A percentile compares a stretch with the other conserved stretches of the same genome.
phyloP scores from a whole-genome alignment of 2,329 filamentous ascomycete species.

The Blumeria graminis region DNA sequence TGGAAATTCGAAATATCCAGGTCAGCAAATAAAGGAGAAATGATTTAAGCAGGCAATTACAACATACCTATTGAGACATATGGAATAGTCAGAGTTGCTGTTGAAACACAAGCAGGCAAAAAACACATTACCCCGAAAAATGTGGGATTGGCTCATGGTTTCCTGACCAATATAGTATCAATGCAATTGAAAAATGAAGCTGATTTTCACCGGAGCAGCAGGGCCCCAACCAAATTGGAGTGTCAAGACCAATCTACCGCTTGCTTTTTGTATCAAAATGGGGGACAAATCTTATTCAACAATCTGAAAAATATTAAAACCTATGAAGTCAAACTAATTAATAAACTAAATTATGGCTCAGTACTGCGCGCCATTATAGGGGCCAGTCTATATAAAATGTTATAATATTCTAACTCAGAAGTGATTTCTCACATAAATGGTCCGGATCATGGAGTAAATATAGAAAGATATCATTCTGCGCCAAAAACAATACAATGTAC shows the following conservation, averaged over 20 bases:
- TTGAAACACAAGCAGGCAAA: background rate
- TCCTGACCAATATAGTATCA: background rate
- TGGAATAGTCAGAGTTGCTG: background rate
- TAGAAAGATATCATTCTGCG: background rate
- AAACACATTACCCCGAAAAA: background rate
- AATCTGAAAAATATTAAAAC: background rate
- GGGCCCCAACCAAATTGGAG: background rate
- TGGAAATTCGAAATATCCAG: background rate
- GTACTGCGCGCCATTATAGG: background rate
- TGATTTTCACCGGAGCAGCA: background rate
- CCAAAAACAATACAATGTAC: background rate
- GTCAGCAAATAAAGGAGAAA: background rate
- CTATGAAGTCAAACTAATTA: background rate
- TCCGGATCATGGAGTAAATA: background rate
- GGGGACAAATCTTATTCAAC: background rate
- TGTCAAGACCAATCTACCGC: background rate
- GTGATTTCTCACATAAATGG: background rate
- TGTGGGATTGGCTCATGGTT: background rate
- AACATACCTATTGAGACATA: background rate
- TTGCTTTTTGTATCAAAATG: background rate
- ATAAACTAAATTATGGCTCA: background rate
- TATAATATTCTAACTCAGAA: background rate
- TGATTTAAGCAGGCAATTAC: background rate
- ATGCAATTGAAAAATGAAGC: background rate
- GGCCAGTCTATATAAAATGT: background rate